phyloP scores from a whole-genome alignment of 2,329 filamentous ascomycete species.

The Fusarium kyushuense region DNA sequence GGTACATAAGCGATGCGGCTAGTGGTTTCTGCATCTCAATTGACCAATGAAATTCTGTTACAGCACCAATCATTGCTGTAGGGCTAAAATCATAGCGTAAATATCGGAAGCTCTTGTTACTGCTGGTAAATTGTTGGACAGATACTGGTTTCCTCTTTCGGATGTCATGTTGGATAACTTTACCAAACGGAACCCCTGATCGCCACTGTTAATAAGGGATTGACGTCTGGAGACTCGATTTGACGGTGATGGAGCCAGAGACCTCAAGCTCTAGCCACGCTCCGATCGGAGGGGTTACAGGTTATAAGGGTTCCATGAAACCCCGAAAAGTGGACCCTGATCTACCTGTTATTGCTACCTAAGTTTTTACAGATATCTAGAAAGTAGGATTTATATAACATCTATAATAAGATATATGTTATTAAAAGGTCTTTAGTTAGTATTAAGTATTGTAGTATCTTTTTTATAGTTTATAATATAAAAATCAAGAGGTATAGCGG shows the following conservation, averaged over 20 bases:
- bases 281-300: conserved; percentile 41
- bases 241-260: neutral
- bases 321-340: no score
- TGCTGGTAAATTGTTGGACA: neutral
- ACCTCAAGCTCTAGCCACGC: conserved; percentile 15
- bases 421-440: no score
- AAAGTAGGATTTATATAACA: no score
- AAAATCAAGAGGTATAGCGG: no score
- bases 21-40: conserved; percentile 22
- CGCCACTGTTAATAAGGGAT: neutral
- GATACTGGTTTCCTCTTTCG: conserved; percentile 21
- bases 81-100: conserved; percentile 25
- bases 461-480: no score
- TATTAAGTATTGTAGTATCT: no score
- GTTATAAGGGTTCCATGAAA: no score
- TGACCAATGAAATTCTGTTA: conserved; percentile 24
- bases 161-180: neutral
- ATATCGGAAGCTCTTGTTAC: conserved; percentile 4
- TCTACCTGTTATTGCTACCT: no score
- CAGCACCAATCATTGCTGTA: conserved; percentile 16
- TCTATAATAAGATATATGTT: no score
- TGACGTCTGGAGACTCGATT: neutral
- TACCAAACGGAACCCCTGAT: conserved; percentile 11
- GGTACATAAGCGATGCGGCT: conserved; percentile 27
- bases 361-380: no score